Percentiles rank a stretch among this genome's conserved stretches.
These are phyloP conservation scores for Alliaria petiolata DNA, from an alignment of 345 rosid genomes.

Conservation along the genomic window DNA sequence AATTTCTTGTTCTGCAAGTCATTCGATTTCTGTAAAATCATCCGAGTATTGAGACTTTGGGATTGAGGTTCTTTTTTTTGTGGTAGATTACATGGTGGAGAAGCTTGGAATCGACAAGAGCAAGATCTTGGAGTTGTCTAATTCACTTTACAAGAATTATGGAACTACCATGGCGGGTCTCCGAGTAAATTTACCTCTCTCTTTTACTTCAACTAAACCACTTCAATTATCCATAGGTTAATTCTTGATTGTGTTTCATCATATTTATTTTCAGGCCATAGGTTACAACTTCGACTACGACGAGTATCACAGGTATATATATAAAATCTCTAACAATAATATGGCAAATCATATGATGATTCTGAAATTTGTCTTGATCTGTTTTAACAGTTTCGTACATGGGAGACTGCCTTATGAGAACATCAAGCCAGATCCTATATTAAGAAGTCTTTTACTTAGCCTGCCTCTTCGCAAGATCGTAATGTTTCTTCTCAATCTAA, in stretches of 20 bases:
- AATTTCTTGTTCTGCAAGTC: not conserved
- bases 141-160: conserved; percentile 68
- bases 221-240: not conserved
- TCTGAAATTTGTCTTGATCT: not conserved
- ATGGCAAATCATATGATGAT: not conserved
- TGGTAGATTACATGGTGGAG: conserved; percentile 68
- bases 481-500: not conserved
- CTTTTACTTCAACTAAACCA: not conserved
- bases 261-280: conserved; percentile 26
- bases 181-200: conserved; percentile 41
- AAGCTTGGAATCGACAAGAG: conserved; percentile 54
- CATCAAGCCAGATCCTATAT: conserved; percentile 67
- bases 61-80: not conserved
- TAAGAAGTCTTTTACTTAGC: conserved; percentile 64
- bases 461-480: conserved; percentile 69
- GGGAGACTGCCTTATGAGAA: conserved; percentile 76
- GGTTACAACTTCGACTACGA: conserved; percentile 78
- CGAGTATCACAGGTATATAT: conserved; percentile 65
- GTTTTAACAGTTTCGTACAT: conserved; percentile 50
- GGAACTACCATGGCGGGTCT: conserved; percentile 97
- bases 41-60: not conserved
- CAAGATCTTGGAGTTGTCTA: conserved; percentile 48
- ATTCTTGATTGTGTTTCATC: not conserved
- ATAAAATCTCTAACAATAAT: not conserved
- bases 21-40: not conserved